Base-by-base conservation (phyloP, 140 eudicot genomes). In the Bidens hawaiensis region DNA sequence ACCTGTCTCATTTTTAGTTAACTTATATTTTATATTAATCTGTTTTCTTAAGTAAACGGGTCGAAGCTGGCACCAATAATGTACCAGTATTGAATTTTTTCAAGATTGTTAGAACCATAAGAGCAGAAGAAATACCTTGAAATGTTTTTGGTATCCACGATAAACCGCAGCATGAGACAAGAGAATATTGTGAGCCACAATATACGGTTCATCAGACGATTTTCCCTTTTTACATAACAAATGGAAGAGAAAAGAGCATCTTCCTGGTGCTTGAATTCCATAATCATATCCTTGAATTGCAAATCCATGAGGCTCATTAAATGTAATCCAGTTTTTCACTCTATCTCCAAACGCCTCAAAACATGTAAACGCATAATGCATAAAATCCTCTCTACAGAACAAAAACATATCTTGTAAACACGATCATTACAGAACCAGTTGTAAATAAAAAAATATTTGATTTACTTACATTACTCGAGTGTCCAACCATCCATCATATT, bases 191-290 rank as follows among this genome's bases (percentile, higher is more conserved):
- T 93, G 99, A 69, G 95, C 99, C 50, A 88, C 99, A 13, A 81
- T 25, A 61, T 87, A 93, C 6, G 99, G 99, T 48, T 93, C 99
- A 15, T 59, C 72, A 3, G 85, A 75, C 2, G 99, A 93, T 70
- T 88, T 80, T 22, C 99, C 99, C 43, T 68, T 74, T 53, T 77
- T 85, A 69, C 99, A 93, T 33, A 93, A 55, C 45, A 85, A 45
- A 69, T 88, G 95, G 23, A 86, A 84, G 1, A 93, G 65, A 62
- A 88, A 54, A 0, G 99, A 93, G 74, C 99, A 93, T 67, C 96
- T 75, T 50, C 99, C 99, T 0, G 99, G 95, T n/a, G 99, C 96
- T 75, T 88, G 96, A 75, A 88, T 63, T 3, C 99, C 99, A 4
- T 69, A 55, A 62, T 93, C 94, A 59, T 88, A 93, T 28, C 99